Base-by-base conservation (phyloP, 192 early-diverging fungal genomes). In the Coemansia umbellata region DNA sequence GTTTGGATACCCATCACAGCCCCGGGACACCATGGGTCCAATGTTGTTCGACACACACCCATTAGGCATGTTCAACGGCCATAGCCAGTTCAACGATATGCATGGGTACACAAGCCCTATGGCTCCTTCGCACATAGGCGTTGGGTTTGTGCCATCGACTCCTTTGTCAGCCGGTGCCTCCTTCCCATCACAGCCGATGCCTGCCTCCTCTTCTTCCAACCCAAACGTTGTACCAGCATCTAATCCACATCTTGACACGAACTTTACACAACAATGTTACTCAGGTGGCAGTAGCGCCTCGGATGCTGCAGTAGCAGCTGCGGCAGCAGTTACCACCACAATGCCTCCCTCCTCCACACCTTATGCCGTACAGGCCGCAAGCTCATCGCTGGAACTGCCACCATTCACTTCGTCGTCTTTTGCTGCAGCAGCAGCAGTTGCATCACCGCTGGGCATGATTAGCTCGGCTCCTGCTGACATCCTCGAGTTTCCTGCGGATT, bases 401-500 rank as follows among this genome's bases (percentile, higher is more conserved):
- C 17, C 8, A 22, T 23, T 31, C 55, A 30, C 26, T 22, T 30
- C 11, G 23, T 3, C 43, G 3, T 45, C 43, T 1, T 45, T 45
- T 28, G 43, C 43, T 26, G 52, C 40, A 50, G 14, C 22, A 55
- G 59, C 27, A 45, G 30, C 5, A 50, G 8, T 10, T 47, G 1
- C 36, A 14, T 45, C 41, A 2, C 50, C 50, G 19, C 15, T 68
- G 37, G 45, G 43, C 7, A 44, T 58, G 0, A 33, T 58, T 28
- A 69, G 35, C 50, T 75, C 72, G 23, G 72, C 72, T 8, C 72
- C 72, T 15, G 31, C 72, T 1, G 54, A 75, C 41, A 54, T 75
- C 41, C 48, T 75, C 10, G 72, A 75, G 61, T 75, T 75, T 14
- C 35, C 72, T 0, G 44, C 42, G 1, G 53, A 75, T 19, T 22